These are phyloP conservation scores for Hansenula lynferdii DNA, from an alignment of 1,139 yeast genomes.

Conservation along the genomic window DNA sequence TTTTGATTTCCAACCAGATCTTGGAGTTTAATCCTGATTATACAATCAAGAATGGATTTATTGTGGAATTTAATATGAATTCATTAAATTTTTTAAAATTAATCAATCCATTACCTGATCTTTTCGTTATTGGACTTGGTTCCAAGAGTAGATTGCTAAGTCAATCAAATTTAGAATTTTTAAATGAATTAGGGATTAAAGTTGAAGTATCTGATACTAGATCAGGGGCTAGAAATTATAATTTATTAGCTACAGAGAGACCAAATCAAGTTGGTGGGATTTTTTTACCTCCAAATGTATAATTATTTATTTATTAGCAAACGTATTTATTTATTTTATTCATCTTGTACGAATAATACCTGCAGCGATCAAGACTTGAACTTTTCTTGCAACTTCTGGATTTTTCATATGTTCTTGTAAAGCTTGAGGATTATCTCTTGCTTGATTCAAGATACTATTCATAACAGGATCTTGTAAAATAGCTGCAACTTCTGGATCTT, in stretches of 20 bases:
- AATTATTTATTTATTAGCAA: slow-evolving; percentile 5
- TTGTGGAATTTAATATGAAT: slow-evolving; percentile 36
- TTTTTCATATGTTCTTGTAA: slow-evolving; percentile 97
- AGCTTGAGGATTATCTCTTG: slow-evolving; percentile 94
- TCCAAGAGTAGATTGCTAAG: slow-evolving; percentile 57
- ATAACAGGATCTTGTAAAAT: slow-evolving; percentile 95
- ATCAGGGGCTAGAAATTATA: slow-evolving; percentile 69
- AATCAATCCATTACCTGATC: slow-evolving; percentile 74
- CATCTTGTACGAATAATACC: slow-evolving; percentile 95
- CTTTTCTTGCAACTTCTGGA: slow-evolving; percentile 87
- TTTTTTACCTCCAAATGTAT: slow-evolving; percentile 65
- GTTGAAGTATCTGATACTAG: slow-evolving; percentile 62
- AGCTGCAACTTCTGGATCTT: slow-evolving; percentile 90
- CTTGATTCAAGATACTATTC: slow-evolving; percentile 94
- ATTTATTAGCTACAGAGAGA: slow-evolving; percentile 74
- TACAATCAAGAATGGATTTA: slow-evolving; percentile 36
- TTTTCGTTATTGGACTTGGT: slow-evolving; percentile 69
- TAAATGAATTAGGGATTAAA: slow-evolving; percentile 60
- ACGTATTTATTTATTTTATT: not conserved
- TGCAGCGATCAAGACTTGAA: slow-evolving; percentile 88
- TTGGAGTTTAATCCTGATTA: slow-evolving; percentile 44
- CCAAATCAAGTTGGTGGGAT: slow-evolving; percentile 68
- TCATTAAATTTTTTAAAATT: slow-evolving; percentile 47
- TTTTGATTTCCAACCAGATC: slow-evolving; percentile 60
- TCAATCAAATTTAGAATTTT: slow-evolving; percentile 42